A percentile compares a stretch with the other conserved stretches of the same genome.
phyloP scores from a whole-genome alignment of 2,329 filamentous ascomycete genomes.

The Pseudopithomyces maydicus region DNA sequence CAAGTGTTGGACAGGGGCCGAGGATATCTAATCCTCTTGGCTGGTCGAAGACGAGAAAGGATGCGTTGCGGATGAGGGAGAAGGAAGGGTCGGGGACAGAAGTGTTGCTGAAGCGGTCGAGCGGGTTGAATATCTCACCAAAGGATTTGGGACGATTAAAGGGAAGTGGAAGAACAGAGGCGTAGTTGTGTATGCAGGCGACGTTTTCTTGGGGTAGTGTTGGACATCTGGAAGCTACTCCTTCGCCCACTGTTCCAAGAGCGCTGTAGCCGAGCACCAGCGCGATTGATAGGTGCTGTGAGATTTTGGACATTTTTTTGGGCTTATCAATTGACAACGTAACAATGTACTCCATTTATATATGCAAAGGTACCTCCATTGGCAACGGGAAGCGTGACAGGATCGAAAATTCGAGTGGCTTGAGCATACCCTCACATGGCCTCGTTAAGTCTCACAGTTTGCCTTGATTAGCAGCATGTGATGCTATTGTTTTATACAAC shows the following conservation, averaged over 20 bases:
- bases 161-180: neutral
- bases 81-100: constrained; percentile 23
- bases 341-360: neutral
- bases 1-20: constrained; percentile 20
- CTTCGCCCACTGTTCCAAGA: neutral
- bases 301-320: too few relatives aligned
- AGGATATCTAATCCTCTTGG: constrained; percentile 19
- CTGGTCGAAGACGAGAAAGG: constrained; percentile 34
- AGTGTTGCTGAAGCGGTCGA: neutral
- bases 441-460: too few relatives aligned
- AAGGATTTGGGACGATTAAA: neutral
- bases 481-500: too few relatives aligned
- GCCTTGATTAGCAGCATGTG: neutral
- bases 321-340: too few relatives aligned
- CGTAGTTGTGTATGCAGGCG: neutral
- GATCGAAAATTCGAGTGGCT: neutral
- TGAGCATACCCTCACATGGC: neutral
- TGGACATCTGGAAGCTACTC: neutral
- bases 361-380: neutral
- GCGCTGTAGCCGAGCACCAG: too few relatives aligned
- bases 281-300: too few relatives aligned
- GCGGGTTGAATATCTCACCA: neutral
- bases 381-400: neutral
- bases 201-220: neutral
- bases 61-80: constrained; percentile 18